phyloP scores from a whole-genome alignment of 169 alveolate genomes.

The Babesia bovis region DNA sequence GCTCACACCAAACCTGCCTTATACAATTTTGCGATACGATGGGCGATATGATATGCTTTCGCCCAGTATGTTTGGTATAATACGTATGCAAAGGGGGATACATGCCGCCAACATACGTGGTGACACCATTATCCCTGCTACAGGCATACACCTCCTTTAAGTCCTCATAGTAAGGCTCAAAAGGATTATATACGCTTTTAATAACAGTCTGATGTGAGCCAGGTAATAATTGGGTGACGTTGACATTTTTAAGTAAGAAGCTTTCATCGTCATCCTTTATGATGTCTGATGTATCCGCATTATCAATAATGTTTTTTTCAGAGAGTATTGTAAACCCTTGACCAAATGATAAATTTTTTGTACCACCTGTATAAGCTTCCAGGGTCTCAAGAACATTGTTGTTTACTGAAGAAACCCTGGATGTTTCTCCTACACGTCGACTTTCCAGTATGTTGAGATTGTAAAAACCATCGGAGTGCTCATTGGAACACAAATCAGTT shows the following conservation, averaged over 20 bases:
- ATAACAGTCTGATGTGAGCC: neutral
- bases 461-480: conserved; percentile 33
- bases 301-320: neutral
- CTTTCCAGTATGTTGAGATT: conserved; percentile 18
- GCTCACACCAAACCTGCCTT: neutral
- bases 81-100: conserved; percentile 38
- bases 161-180: conserved; percentile 23
- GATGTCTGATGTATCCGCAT: neutral
- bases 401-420: neutral
- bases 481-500: too few species aligned
- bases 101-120: conserved; percentile 28
- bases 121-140: neutral
- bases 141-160: neutral
- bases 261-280: too few species aligned
- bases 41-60: neutral
- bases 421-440: conserved; percentile 1
- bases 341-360: neutral
- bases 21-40: conserved; percentile 16
- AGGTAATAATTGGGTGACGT: neutral
- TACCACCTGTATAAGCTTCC: neutral
- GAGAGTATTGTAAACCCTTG: conserved; percentile 16
- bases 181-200: neutral
- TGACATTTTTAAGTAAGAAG: conserved; percentile 2
- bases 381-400: neutral
- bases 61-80: neutral